Percentiles rank a stretch among this genome's conserved stretches.
Evolutionary conservation across 1,284 basidiomycete genomes (phyloP).

Genomic region (Lignosus rhinocerotis): DNA sequence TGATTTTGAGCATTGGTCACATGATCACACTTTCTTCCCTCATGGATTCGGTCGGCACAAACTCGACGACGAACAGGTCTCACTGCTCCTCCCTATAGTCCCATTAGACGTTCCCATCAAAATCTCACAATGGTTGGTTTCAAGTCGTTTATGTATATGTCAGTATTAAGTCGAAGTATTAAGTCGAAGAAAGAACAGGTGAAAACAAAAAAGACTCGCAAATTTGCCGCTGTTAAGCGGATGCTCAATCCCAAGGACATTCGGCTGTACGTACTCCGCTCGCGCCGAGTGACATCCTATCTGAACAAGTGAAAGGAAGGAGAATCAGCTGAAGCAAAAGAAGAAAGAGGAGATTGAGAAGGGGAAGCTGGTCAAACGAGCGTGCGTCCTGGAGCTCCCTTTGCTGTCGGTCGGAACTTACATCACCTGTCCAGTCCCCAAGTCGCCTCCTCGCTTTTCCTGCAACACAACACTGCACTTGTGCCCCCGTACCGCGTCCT

Average conservation of each 20-base stretch:
- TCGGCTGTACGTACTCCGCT: slow-evolving; percentile 67
- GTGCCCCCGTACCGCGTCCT: slow-evolving; percentile 97
- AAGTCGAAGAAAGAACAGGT: slow-evolving; percentile 56
- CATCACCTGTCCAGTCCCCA: slow-evolving; percentile 54
- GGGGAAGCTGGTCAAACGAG: slow-evolving; percentile 67
- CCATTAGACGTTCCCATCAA: no score
- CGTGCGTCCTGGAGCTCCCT: slow-evolving; percentile 47
- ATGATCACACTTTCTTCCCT: no score
- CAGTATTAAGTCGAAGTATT: no score
- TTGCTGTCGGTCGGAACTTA: slow-evolving; percentile 3
- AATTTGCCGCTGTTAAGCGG: slow-evolving; percentile 94
- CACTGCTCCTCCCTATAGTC: no score
- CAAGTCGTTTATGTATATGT: background rate
- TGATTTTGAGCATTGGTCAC: no score
- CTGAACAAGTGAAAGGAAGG: slow-evolving; percentile 51
- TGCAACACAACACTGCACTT: slow-evolving; percentile 94
- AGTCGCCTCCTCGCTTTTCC: slow-evolving; percentile 89
- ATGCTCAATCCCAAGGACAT: slow-evolving; percentile 95
- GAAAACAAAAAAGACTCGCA: slow-evolving; percentile 93
- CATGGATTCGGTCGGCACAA: no score
- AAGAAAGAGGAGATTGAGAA: slow-evolving; percentile 77
- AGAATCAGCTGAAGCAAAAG: slow-evolving; percentile 79
- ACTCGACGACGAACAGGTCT: no score
- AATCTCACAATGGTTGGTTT: background rate
- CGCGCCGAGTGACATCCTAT: no score